Base-by-base conservation (phyloP, 2,329 filamentous ascomycete genomes). In the Tothia fuscella region DNA sequence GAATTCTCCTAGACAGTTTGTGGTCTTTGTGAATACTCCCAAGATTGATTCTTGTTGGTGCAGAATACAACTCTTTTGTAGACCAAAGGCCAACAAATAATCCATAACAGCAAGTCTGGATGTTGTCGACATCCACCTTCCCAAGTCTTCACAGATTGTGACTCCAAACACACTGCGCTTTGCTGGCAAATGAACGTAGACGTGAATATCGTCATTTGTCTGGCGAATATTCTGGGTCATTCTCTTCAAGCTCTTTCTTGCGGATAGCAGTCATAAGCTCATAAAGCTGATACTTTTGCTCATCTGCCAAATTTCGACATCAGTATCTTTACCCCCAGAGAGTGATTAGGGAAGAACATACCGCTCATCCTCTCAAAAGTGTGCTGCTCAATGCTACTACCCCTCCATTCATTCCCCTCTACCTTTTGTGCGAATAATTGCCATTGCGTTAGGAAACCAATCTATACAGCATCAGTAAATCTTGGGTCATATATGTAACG, bases 361-460 rank as follows among this genome's bases (percentile, higher is more conserved):
- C 87, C 88, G 59, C 83, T 96, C 86, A 96, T 84, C 63, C 94
- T 95, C 46, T 86, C 80, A 43, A 96, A 68, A 62, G 94, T 94
- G 1, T 66, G 68, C 51, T 76, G 75, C 49, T 96, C 89, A 58
- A 96, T 71, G 58, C 80, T 89, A 48, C 85, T 84, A 1, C 81
- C 89, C 46, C 74, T 70, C 91, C 91, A 96, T 0, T 71, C 61
- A 41, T 93, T 81, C 0, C 88, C 89, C 56, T 96, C 89, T 13
- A 98, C 66, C 57, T 86, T 80, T 58, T 98, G 89, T 2, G 87
- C 88, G 56, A 96, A 98, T 40, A 85, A 66, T 61, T 98, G 91
- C 89, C 89, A 98, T 61, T 96, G 88, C 0, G 84, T 89, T 51
- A 98, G 70, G 60, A 98, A 98, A 2, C 89, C 91, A 53, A 96